phyloP scores from a whole-genome alignment of 257 asterid species.

The Rauvolfia tetraphylla region DNA sequence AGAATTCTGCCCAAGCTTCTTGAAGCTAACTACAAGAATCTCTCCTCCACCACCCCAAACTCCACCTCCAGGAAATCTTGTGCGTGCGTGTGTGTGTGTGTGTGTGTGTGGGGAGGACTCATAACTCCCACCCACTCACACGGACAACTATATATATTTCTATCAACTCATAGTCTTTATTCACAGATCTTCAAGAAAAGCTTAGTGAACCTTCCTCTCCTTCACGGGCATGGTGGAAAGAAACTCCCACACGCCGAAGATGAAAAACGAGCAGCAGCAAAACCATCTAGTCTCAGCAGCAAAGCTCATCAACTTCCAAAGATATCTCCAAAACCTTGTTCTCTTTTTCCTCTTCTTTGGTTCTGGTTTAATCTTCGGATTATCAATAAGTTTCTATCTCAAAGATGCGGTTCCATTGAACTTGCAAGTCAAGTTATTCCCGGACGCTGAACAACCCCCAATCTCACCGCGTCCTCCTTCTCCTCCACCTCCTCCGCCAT shows the following conservation, averaged over 20 bases:
- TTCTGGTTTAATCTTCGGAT: slow-evolving; percentile 67
- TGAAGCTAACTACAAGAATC: neutral
- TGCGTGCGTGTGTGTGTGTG: neutral
- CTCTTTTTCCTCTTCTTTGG: slow-evolving; percentile 61
- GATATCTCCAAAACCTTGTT: slow-evolving; percentile 39
- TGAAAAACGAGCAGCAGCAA: slow-evolving; percentile 25
- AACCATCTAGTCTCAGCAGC: slow-evolving; percentile 16
- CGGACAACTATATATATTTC: neutral
- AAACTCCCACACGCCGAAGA: neutral
- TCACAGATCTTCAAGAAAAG: neutral
- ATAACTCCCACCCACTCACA: neutral
- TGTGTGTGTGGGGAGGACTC: slow-evolving; percentile 3
- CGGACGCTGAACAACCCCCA: slow-evolving; percentile 5
- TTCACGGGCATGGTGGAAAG: neutral
- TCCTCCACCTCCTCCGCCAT: neutral
- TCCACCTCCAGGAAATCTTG: neutral
- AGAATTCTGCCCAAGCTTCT: slow-evolving; percentile 1
- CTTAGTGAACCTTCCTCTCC: neutral
- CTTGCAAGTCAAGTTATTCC: slow-evolving; percentile 26
- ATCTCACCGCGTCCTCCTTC: neutral
- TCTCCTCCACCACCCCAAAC: neutral
- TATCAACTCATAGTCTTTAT: neutral
- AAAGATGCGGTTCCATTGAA: slow-evolving; percentile 26
- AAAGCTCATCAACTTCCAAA: slow-evolving; percentile 27
- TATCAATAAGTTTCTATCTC: slow-evolving; percentile 43